phyloP scores from a whole-genome alignment of 495 filamentous ascomycete genomes.

The Hypoxylon intermedium region DNA sequence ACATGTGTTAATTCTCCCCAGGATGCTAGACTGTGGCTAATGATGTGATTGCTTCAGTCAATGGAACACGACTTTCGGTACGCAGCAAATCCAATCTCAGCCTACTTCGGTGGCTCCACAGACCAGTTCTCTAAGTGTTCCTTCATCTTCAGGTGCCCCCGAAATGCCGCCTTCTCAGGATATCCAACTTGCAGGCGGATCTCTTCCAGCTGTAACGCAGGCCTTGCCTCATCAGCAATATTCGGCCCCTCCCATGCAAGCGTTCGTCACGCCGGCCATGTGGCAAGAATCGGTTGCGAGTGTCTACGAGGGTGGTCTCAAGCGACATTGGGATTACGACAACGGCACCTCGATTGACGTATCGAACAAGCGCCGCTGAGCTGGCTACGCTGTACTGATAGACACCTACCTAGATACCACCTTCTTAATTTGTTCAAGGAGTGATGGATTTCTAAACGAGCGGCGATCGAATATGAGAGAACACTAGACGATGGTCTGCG shows the following conservation, averaged over 20 bases:
- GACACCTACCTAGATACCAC: conserved; percentile 28
- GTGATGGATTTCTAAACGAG: conserved; percentile 13
- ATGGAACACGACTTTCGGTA: conserved; percentile 92
- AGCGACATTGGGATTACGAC: conserved; percentile 75
- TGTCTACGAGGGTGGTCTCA: conserved; percentile 80
- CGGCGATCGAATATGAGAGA: not conserved
- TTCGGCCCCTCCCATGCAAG: conserved; percentile 58
- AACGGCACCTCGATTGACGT: conserved; percentile 37
- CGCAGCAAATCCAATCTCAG: conserved; percentile 58
- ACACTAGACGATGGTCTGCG: not conserved
- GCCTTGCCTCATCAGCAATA: conserved; percentile 63
- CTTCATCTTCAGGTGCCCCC: conserved; percentile 54
- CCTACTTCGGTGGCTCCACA: conserved; percentile 49
- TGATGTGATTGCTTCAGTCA: conserved; percentile 70
- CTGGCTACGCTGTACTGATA: conserved; percentile 14
- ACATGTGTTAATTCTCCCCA: not conserved
- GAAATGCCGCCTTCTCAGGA: conserved; percentile 61
- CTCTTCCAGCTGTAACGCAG: conserved; percentile 62
- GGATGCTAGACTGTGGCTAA: conserved; percentile 34
- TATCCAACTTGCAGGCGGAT: conserved; percentile 55
- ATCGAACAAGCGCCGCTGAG: conserved; percentile 39
- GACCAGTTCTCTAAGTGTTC: conserved; percentile 51
- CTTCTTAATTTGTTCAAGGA: conserved; percentile 31
- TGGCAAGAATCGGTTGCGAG: conserved; percentile 96
- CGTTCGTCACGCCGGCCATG: conserved; percentile 89